Base-by-base conservation (phyloP, 495 filamentous ascomycete species). In the Polyplosphaeria fusca region DNA sequence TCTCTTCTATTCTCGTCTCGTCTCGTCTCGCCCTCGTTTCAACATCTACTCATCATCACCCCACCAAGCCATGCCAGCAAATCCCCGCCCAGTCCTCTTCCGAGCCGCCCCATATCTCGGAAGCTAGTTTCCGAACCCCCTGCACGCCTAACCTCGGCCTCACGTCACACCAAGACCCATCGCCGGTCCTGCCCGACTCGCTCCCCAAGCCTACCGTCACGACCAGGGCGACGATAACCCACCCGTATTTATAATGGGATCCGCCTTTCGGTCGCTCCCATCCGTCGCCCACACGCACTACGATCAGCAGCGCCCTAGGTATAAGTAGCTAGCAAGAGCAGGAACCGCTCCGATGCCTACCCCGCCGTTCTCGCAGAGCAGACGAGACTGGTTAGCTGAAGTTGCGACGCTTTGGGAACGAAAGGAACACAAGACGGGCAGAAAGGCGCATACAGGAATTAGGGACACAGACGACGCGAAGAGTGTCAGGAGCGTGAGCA, bases 321-420 rank as follows among this genome's bases (percentile, higher is more conserved):
- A n/a, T n/a, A n/a, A n/a, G n/a, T n/a, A n/a, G n/a, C n/a, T n/a
- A n/a, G n/a, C n/a, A n/a, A n/a, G n/a, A n/a, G n/a, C n/a, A n/a
- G n/a, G n/a, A n/a, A n/a, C n/a, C n/a, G n/a, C n/a, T n/a, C n/a
- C n/a, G 7, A 61, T 61, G 58, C 58, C 58, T 40, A 61, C 58
- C 12, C 58, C 58, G 20, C 58, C 58, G 0, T 61, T 61, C 20
- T 49, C 58, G 0, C 58, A 55, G 22, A 16, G 45, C 26, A 30
- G 58, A n/a, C 50, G 46, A 40, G 58, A 55, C 43, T 61, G 58
- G 58, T 44, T 61, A 2, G 43, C 44, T 1, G 58, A 61, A 18
- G 26, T 61, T 19, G 19, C 12, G 4, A 32, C 40, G 14, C 42
- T 61, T 37, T 42, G 55, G 20, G 2, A 14, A 18, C 14, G 30